A percentile compares a stretch with the other conserved stretches of the same genome.
Evolutionary conservation across 1,139 yeast genomes (phyloP).

Genomic region (Sugiyamaella xylanicola): DNA sequence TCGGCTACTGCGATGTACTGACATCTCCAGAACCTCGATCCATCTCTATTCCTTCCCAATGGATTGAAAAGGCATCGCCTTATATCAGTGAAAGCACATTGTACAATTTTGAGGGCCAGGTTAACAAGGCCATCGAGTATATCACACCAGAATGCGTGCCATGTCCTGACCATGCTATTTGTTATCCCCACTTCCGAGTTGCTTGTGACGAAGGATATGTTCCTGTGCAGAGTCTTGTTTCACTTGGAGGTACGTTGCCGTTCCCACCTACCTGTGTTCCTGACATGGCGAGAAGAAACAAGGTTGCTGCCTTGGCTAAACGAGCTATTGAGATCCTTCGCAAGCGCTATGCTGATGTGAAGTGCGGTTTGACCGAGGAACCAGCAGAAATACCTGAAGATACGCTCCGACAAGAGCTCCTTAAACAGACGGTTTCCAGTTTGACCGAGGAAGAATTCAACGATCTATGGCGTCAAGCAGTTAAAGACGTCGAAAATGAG

Average conservation of each 20-base stretch:
- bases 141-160: constrained; percentile 66
- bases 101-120: constrained; percentile 1
- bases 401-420: constrained; percentile 36
- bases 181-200: constrained; percentile 60
- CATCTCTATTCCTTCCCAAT: background rate
- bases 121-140: constrained; percentile 30
- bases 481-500: constrained; percentile 65
- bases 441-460: constrained; percentile 75
- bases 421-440: constrained; percentile 35
- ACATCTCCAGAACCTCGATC: constrained; percentile 17
- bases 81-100: constrained; percentile 20
- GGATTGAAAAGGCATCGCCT: constrained; percentile 13
- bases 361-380: constrained; percentile 55
- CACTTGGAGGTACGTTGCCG: constrained; percentile 61
- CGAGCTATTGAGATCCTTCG: constrained; percentile 70
- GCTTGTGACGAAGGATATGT: constrained; percentile 73
- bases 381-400: constrained; percentile 42
- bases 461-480: constrained; percentile 73
- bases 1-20: constrained; percentile 45
- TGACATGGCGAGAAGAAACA: constrained; percentile 72
- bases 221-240: constrained; percentile 57
- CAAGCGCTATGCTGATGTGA: constrained; percentile 64
- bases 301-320: constrained; percentile 65
- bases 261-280: constrained; percentile 67
- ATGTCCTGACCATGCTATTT: constrained; percentile 83